phyloP scores from a whole-genome alignment of 768 basidiomycete species.

The Leucosporidium yakuticum region DNA sequence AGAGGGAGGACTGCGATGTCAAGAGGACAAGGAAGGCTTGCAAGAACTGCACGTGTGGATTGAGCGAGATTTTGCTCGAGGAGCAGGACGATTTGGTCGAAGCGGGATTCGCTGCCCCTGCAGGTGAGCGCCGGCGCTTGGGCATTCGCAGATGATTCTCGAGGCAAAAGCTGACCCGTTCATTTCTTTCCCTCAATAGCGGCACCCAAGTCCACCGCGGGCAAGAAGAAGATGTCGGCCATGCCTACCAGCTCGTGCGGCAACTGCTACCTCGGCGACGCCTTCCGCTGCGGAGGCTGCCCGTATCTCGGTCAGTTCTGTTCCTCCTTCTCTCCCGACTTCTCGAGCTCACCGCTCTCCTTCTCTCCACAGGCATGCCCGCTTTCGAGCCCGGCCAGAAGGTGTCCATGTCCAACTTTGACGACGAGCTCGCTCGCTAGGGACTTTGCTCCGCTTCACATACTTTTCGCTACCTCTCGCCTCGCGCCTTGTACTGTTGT shows the following conservation, averaged over 20 bases:
- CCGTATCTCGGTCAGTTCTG: conserved; percentile 85
- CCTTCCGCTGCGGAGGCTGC: conserved; percentile 91
- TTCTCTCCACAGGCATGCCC: conserved; percentile 63
- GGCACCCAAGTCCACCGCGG: background rate
- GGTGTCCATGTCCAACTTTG: conserved; percentile 53
- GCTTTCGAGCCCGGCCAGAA: conserved; percentile 98
- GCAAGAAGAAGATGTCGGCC: conserved; percentile 33
- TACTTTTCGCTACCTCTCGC: no score
- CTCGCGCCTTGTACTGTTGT: no score
- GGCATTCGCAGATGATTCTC: conserved; percentile 37
- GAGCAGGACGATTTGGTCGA: conserved; percentile 49
- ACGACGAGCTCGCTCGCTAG: no score
- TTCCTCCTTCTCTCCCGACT: background rate
- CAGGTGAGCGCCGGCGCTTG: conserved; percentile 41
- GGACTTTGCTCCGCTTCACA: no score
- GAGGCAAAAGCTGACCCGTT: no score
- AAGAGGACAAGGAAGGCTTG: conserved; percentile 62
- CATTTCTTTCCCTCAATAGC: background rate
- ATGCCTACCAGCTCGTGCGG: conserved; percentile 90
- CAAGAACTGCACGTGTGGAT: conserved; percentile 93
- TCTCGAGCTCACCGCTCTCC: background rate
- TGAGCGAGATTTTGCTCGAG: conserved; percentile 85
- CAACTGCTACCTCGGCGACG: conserved; percentile 94
- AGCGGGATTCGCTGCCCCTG: conserved; percentile 39
- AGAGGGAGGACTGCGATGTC: conserved; percentile 40